Base-by-base conservation (phyloP, 2,329 filamentous ascomycete species). In the Penicillium sp. region DNA sequence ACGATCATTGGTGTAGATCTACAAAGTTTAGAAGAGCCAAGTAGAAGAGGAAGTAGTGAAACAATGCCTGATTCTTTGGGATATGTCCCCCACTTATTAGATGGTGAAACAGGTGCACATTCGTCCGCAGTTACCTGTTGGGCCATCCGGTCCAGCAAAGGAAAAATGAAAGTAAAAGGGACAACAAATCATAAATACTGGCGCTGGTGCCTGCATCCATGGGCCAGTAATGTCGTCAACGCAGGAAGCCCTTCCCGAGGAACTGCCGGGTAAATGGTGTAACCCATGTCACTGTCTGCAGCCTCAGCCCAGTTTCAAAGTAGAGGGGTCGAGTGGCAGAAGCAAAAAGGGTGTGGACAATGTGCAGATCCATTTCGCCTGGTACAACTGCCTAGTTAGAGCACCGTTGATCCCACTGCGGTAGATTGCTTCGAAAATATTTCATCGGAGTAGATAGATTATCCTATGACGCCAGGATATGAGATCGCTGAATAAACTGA, bases 191-290 rank as follows among this genome's bases (percentile, higher is more conserved):
- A 6, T 43, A 14, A 48, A 28, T 12, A 28, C 59, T 50, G 40
- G 49, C 45, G 40, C 25, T 36, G 56, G 57, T 60, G 60, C 58
- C 61, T 60, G 62, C 58, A 56, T 60, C 59, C 48, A 60, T 63
- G 56, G 60, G 56, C 57, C 52, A 62, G 55, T 47, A 50, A 55
- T 50, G 49, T 64, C 49, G 46, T 56, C 53, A 62, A 52, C 50
- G 44, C 43, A 48, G 47, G 31, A 57, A 50, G 51, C 33, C 43
- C 40, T 50, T 50, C 50, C 51, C 49, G 44, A 55, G 31, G 6
- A 50, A 48, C 25, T 5, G 30, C 31, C 14, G 31, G 22, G 41
- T 30, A 36, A 45, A 35, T 43, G 28, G 35, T 43, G 45, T 43
- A 42, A 40, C 46, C 36, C n/a, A 47, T 43, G 30, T 17, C 47